Base-by-base conservation (phyloP, 2,329 filamentous ascomycete genomes). In the Fusarium praegraminearum region DNA sequence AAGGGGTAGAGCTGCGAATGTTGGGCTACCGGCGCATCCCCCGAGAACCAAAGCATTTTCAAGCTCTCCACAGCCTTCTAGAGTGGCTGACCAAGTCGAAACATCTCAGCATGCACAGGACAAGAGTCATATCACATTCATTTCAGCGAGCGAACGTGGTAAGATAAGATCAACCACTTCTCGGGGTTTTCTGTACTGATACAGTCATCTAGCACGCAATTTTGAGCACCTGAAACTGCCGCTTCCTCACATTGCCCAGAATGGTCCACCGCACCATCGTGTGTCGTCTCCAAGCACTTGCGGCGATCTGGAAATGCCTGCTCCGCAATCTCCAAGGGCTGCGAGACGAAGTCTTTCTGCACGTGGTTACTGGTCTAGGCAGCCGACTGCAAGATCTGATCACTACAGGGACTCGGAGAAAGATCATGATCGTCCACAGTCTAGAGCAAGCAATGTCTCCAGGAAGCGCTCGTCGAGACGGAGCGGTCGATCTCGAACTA, bases 401-500 rank as follows among this genome's bases (percentile, higher is more conserved):
- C 47, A 62, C 3, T 22, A 64, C 9, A 54, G 36, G 12, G 56
- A 65, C 9, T 38, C n/a, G 1, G 33, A 32, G 13, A 61, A 52
- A 16, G 15, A 57, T 24, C 40, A n/a, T 15, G 62, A 61, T 11
- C 73, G 76, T 12, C 73, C 77, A 11, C 52, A 65, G 20, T 79
- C 79, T 4, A 67, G 73, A 30, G 65, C 73, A 10, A 80, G 78
- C 57, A 80, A 80, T 32, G 76, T 79, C 9, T 79, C 78, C 6
- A 75, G 58, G 36, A 80, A 78, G 55, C 65, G 76, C 51, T 70
- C 69, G 26, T 33, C 49, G 5, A 41, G 60, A 7, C 56, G 57
- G 22, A 76, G 73, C 22, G 54, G 56, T 6, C 65, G 40, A 5
- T 55, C 43, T 35, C 57, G 45, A 3, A 22, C 47, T 20, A 32